Evolutionary conservation across 2,329 filamentous ascomycete genomes (phyloP).

Genomic region (Fusarium equiseti): DNA sequence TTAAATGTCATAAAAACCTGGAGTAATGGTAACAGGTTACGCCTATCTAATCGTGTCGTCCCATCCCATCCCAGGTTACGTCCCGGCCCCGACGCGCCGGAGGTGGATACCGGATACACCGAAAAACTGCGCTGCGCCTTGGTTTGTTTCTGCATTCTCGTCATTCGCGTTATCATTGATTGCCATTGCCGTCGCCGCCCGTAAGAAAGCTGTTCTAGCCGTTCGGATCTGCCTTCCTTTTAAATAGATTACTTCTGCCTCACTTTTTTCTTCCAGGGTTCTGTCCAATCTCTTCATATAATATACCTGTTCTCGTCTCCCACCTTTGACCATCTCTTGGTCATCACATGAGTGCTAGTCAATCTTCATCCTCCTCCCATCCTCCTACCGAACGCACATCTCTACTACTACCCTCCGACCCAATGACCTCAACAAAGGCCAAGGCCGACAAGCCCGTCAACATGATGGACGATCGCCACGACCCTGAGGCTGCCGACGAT

Average conservation of each 20-base stretch:
- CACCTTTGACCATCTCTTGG: neutral
- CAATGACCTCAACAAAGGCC: conserved; percentile 19
- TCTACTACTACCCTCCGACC: conserved; percentile 8
- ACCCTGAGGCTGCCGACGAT: conserved; percentile 25
- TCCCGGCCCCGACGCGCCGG: conserved; percentile 20
- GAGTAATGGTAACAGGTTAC: neutral
- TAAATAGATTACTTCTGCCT: conserved; percentile 19
- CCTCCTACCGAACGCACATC: conserved; percentile 19
- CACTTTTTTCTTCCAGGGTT: neutral
- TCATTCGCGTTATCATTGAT: neutral
- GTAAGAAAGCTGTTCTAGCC: conserved; percentile 38
- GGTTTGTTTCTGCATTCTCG: neutral
- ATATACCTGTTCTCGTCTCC: neutral
- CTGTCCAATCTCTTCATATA: conserved; percentile 8
- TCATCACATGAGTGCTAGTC: conserved; percentile 21
- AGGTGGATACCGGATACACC: conserved; percentile 35
- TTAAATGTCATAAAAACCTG: conserved; percentile 32
- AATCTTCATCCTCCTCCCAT: neutral
- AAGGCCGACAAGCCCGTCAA: conserved; percentile 22
- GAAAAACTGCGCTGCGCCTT: conserved; percentile 21
- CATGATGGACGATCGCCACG: conserved; percentile 30
- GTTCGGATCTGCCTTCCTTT: conserved; percentile 2
- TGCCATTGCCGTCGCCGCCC: conserved; percentile 6
- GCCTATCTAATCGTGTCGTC: conserved; percentile 21
- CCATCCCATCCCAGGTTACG: neutral